Percentiles rank a stretch among this genome's conserved stretches.
Conservation (phyloP, 257 asterid species). For the Solanum sitiens region DNA sequence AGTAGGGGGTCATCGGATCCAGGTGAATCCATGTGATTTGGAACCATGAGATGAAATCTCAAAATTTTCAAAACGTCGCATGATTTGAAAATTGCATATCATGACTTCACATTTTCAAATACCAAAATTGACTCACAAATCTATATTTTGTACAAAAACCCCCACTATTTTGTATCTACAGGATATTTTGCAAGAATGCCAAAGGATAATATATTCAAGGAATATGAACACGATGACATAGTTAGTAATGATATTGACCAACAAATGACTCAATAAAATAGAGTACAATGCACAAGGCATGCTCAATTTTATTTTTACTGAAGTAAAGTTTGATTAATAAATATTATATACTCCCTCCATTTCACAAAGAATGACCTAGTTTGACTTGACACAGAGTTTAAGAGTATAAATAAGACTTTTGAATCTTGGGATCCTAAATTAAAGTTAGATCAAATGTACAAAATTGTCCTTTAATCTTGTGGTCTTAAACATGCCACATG, state of each 20-base stretch:
- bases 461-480: too few species aligned
- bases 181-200: background rate
- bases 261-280: background rate
- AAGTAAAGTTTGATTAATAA: too few species aligned
- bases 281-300: background rate
- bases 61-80: background rate
- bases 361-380: too few species aligned
- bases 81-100: background rate
- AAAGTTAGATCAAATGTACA: too few species aligned
- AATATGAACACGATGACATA: background rate
- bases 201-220: background rate
- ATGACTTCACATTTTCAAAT: background rate
- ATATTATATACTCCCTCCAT: too few species aligned
- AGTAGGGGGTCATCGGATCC: background rate
- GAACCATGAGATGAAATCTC: too few species aligned
- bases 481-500: too few species aligned
- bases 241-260: background rate
- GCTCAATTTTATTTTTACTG: background rate
- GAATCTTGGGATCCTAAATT: too few species aligned
- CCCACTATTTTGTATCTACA: background rate
- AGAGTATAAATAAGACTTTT: too few species aligned
- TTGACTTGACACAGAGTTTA: too few species aligned
- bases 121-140: too few species aligned
- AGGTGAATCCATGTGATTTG: background rate
- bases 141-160: background rate